Evolutionary conservation across 345 rosid species (phyloP).

Genomic region (Hypericum perforatum): DNA sequence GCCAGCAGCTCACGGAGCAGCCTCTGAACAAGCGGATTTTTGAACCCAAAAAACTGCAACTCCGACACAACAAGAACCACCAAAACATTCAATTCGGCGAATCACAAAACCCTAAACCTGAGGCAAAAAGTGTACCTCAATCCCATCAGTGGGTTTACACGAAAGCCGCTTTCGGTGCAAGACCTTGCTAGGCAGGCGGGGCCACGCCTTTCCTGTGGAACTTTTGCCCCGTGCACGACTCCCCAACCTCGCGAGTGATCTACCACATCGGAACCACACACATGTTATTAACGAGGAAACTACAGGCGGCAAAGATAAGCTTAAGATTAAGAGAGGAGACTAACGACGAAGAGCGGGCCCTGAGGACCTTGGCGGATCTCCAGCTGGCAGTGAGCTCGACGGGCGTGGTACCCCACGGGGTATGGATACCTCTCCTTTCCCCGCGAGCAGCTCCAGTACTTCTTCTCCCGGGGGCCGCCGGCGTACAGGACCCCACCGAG

Average conservation of each 20-base stretch:
- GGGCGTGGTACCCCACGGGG: conserved; percentile 76
- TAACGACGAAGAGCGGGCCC: conserved; percentile 75
- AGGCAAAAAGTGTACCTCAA: conserved; percentile 45
- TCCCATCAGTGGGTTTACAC: conserved; percentile 63
- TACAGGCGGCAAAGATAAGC: too few species aligned
- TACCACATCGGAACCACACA: conserved; percentile 20
- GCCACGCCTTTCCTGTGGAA: conserved; percentile 58
- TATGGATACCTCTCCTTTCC: conserved; percentile 92
- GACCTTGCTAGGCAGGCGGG: conserved; percentile 39
- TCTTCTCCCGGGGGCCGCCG: conserved; percentile 71
- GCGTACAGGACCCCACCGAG: conserved; percentile 62
- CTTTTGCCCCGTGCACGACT: conserved; percentile 55
- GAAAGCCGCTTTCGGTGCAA: conserved; percentile 76
- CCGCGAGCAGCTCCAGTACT: conserved; percentile 96
- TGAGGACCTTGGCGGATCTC: conserved; percentile 69
- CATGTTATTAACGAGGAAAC: too few species aligned
- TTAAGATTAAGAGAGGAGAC: conserved; percentile 8
- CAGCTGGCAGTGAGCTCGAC: conserved; percentile 51
- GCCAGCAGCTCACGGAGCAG: conserved; percentile 74
- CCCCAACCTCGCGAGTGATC: conserved; percentile 52
- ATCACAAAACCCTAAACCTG: too few species aligned
- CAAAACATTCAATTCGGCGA: conserved; percentile 1
- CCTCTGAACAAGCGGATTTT: conserved; percentile 67
- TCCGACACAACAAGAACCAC: conserved; percentile 12
- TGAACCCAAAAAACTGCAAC: conserved; percentile 86